Conservation (phyloP, 805 yeast genomes). For the Nakazawaea laoshanensis region DNA sequence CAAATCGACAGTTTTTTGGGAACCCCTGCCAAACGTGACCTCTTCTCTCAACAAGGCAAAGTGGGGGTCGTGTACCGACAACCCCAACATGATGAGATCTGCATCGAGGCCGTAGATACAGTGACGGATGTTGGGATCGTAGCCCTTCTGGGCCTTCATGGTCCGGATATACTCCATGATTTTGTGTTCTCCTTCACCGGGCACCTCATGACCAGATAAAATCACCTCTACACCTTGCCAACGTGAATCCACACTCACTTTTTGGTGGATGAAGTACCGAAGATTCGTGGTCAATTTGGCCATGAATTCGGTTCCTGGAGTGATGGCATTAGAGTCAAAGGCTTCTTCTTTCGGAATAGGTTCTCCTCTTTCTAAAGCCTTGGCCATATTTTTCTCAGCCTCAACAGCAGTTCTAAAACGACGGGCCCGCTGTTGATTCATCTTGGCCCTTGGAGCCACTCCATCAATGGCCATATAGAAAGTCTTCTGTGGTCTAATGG, state of each 20-base stretch:
- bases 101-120: constrained; percentile 96
- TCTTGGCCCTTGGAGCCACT: constrained; percentile 97
- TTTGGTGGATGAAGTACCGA: constrained; percentile 82
- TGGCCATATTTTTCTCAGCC: constrained; percentile 70
- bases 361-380: constrained; percentile 66
- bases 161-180: constrained; percentile 88
- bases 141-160: constrained; percentile 63
- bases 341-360: constrained; percentile 77
- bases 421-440: constrained; percentile 96
- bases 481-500: constrained; percentile 77
- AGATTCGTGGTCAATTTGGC: constrained; percentile 74
- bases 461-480: constrained; percentile 98
- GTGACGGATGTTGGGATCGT: constrained; percentile 78
- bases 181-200: constrained; percentile 98
- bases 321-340: constrained; percentile 86
- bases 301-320: constrained; percentile 98
- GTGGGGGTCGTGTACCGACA: constrained; percentile 92
- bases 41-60: constrained; percentile 92
- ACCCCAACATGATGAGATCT: constrained; percentile 88
- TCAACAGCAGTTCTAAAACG: constrained; percentile 91
- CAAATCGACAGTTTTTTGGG: constrained; percentile 32
- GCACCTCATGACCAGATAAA: constrained; percentile 90
- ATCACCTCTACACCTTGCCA: constrained; percentile 78
- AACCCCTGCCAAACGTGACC: constrained; percentile 69
- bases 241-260: constrained; percentile 74